Evolutionary conservation across 345 rosid species (phyloP).

Genomic region (Eucalyptus pauciflora): DNA sequence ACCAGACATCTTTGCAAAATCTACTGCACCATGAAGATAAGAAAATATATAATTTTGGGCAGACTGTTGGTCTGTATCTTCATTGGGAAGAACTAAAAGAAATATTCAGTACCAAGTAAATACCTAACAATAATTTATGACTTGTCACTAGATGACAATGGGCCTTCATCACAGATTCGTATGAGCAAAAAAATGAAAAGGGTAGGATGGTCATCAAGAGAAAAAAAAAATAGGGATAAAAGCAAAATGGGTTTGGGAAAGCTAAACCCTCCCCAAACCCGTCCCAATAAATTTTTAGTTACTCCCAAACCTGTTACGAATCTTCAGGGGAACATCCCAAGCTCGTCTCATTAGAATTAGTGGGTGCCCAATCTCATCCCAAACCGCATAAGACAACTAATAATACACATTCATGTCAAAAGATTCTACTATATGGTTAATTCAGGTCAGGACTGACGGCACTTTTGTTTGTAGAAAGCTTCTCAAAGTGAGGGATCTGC

Average conservation of each 20-base stretch:
- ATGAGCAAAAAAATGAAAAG: not conserved
- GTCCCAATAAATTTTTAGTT: not conserved
- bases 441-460: not conserved
- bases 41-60: not conserved
- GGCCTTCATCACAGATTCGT: not conserved
- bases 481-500: not conserved
- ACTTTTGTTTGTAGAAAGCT: not conserved
- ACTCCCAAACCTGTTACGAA: not conserved
- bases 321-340: not conserved
- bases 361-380: not conserved
- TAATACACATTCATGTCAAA: not conserved
- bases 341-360: not conserved
- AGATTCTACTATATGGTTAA: not conserved
- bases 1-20: slow-evolving; percentile 54
- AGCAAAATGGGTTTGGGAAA: not conserved
- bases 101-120: not conserved
- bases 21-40: not conserved
- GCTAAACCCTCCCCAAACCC: not conserved
- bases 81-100: not conserved
- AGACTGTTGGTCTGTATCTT: not conserved
- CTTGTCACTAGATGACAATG: not conserved
- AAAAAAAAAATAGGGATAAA: not conserved
- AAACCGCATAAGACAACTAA: not conserved
- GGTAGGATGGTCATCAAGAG: not conserved
- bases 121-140: not conserved